phyloP scores from a whole-genome alignment of 2,329 filamentous ascomycete species.

The Talaromyces sp. region DNA sequence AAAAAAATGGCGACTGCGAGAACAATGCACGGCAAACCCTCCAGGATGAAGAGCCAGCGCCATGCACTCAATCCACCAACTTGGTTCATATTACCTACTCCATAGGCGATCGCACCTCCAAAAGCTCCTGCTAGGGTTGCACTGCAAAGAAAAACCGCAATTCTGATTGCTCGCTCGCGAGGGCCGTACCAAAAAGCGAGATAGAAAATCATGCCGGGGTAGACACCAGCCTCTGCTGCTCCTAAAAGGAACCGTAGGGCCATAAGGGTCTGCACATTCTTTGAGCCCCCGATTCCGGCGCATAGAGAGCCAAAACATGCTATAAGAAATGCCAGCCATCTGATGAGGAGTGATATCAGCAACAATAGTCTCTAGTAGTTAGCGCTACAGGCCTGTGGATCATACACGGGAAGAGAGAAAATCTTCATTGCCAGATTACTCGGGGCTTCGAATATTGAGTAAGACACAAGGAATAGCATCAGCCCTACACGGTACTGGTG shows the following conservation, averaged over 20 bases:
- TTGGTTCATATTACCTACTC: conserved; percentile 54
- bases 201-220: conserved; percentile 26
- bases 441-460: conserved; percentile 17
- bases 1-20: conserved; percentile 56
- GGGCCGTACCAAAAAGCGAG: conserved; percentile 32
- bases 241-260: conserved; percentile 15
- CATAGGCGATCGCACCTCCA: conserved; percentile 57
- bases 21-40: conserved; percentile 60
- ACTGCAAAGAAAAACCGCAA: conserved; percentile 10
- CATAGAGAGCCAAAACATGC: conserved; percentile 13
- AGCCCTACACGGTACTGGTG: conserved; percentile 18
- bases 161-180: conserved; percentile 9
- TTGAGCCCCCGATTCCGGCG: conserved; percentile 9
- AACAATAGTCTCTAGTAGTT: no score
- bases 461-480: conserved; percentile 30
- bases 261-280: conserved; percentile 8
- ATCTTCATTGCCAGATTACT: conserved; percentile 17
- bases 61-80: conserved; percentile 51
- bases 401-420: neutral
- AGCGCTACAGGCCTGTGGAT: no score
- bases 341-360: no score
- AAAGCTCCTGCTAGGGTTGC: conserved; percentile 54
- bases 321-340: no score
- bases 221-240: conserved; percentile 14
- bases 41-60: conserved; percentile 52